Percentiles rank a stretch among this genome's conserved stretches.
Evolutionary conservation across 805 yeast species (phyloP).

Genomic region (Sungouiozyma intestinalis): DNA sequence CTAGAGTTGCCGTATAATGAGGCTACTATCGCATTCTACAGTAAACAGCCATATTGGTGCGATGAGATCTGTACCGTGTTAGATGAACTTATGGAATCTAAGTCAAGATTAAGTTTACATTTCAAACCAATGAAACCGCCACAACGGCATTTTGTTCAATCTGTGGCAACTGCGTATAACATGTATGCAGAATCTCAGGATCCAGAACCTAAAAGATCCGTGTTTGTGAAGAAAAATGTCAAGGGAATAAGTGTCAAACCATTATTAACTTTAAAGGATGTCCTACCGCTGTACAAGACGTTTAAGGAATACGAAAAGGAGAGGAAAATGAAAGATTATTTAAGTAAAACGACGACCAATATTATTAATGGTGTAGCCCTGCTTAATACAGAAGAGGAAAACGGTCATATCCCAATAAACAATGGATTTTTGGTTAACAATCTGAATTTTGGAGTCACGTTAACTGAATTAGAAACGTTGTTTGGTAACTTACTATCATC

Average conservation of each 20-base stretch:
- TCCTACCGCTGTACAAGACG: constrained; percentile 37
- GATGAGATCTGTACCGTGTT: constrained; percentile 46
- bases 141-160: constrained; percentile 64
- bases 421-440: constrained; percentile 49
- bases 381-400: constrained; percentile 10
- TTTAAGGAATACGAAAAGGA: constrained; percentile 28
- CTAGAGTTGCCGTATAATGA: constrained; percentile 35
- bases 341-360: constrained; percentile 16
- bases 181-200: constrained; percentile 68
- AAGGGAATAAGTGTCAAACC: constrained; percentile 21
- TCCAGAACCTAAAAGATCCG: constrained; percentile 68
- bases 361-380: constrained; percentile 13
- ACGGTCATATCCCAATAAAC: constrained; percentile 10
- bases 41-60: constrained; percentile 61
- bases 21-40: constrained; percentile 36
- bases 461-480: constrained; percentile 33
- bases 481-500: constrained; percentile 23
- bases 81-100: constrained; percentile 36
- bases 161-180: constrained; percentile 47
- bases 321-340: constrained; percentile 21
- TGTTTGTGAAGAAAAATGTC: constrained; percentile 39
- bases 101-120: constrained; percentile 35
- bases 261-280: constrained; percentile 15
- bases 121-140: constrained; percentile 66
- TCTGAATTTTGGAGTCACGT: constrained; percentile 43